These are phyloP conservation scores for Botrytis deweyae DNA, from an alignment of 2,329 filamentous ascomycete genomes.

Conservation along the genomic window DNA sequence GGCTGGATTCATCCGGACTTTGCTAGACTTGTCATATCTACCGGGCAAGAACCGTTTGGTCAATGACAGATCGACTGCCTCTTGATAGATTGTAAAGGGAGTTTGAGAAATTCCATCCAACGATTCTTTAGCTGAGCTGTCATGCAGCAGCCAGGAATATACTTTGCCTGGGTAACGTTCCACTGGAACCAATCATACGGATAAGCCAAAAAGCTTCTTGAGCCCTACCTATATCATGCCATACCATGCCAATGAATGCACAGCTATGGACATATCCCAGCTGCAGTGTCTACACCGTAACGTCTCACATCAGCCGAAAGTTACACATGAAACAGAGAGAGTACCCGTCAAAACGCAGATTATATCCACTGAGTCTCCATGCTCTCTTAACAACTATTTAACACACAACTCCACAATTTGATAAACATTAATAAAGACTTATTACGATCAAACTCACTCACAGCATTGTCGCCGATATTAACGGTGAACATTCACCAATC, in stretches of 20 bases:
- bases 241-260: conserved; percentile 10
- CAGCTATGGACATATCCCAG: background rate
- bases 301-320: conserved; percentile 9
- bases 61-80: background rate
- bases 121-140: conserved; percentile 8
- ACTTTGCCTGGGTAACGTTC: background rate
- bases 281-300: conserved; percentile 15
- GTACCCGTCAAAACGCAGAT: background rate
- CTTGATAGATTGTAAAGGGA: background rate
- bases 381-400: background rate
- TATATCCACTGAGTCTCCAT: background rate
- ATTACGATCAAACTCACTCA: background rate
- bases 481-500: conserved; percentile 12
- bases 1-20: background rate
- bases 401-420: background rate
- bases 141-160: conserved; percentile 7
- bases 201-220: background rate
- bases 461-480: background rate
- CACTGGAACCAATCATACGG: background rate
- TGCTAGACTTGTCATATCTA: background rate
- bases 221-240: background rate
- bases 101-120: background rate
- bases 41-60: background rate
- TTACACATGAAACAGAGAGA: background rate
- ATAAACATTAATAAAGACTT: background rate